Base-by-base conservation (phyloP, 495 filamentous ascomycete genomes). In the Tuber melanosporum region DNA sequence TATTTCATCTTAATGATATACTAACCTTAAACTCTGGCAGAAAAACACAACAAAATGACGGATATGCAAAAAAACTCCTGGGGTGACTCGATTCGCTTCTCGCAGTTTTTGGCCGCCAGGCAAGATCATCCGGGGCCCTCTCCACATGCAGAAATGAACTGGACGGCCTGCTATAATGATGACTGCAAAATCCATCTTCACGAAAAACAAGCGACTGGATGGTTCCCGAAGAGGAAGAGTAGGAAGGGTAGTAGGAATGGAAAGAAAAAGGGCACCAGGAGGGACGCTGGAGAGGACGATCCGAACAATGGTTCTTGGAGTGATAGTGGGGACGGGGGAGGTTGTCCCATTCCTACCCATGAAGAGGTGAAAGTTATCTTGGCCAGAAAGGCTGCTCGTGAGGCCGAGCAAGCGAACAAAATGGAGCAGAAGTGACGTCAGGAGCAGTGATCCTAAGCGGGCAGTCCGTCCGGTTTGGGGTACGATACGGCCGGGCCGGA, bases 91-190 rank as follows among this genome's bases (percentile, higher is more conserved):
- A 32, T 66, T 66, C 14, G 3, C 14, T 17, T 36, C 57, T 19
- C 57, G 4, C 26, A 14, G 5, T 14, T 26, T 36, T 19, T 17
- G 14, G 4, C 57, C 12, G 8, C 49, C 52, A 0, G 10, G 22
- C 57, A 19, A 36, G 57, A 17, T 26, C 15, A 15, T 4, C 12
- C 26, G 3, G 26, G 14, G 17, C 1, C 12, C 57, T 66, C 57
- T 14, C 5, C 57, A 19, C 78, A 80, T 43, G 77, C 36, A 3
- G 52, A n/a, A 26, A 62, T 79, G 17, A 80, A 44, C 17, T 80
- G 78, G 78, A 80, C 77, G 15, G 73, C 43, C 19, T 80, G 78
- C n/a, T 80, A 80, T 62, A 77, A 80, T n/a, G 78, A 80, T 17
- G 52, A 71, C 42, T 80, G 78, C 36, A 70, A n/a, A 5, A 44